Base-by-base conservation (phyloP, 257 asterid species). In the Coffea canephora region DNA sequence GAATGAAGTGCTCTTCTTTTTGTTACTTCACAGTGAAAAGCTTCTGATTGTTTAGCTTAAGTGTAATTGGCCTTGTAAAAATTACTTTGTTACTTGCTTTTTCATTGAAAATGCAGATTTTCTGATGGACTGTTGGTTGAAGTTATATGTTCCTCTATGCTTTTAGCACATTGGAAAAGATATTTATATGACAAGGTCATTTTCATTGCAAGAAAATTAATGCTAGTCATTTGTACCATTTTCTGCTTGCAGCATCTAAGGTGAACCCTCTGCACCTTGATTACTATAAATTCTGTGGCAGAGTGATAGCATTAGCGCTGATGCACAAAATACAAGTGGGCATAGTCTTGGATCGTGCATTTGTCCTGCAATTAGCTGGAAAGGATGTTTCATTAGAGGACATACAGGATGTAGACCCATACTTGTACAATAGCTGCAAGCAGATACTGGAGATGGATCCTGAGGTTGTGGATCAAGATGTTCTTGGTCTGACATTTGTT, bases 251-350 rank as follows among this genome's bases (percentile, higher is more conserved):
- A 96, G 99, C 95, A 25, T 96, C 97, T 25, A 91, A 87, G 85
- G 98, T 96, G 91, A 92, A 96, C 84, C 97, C 96, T 10, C 50
- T 92, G 91, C 96, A 92, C 89, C 97, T 90, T 31, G 90, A 92
- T 76, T 96, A 96, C 84, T 96, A 91, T 85, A 87, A 78, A 83
- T 94, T 96, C 88, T 81, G 92, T 27, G 99, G 99, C 82, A 89
- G 97, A 86, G 88, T 94, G 85, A 89, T 94, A 83, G 98, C 99
- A 67, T 86, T 96, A 78, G 94, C 97, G 78, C 87, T 96, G 89
- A 91, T 96, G 93, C 97, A 94, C 77, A 96, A 90, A 86, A 86
- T 96, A 71, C 99, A 96, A 87, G 88, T 96, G 49, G 99, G 99
- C 67, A 81, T 96, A 73, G 96, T 91, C 69, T 87, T 96, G 81